Percentiles rank a stretch among this genome's conserved stretches.
phyloP scores from a whole-genome alignment of 441 rosid genomes.

The Euphorbia celastroides region DNA sequence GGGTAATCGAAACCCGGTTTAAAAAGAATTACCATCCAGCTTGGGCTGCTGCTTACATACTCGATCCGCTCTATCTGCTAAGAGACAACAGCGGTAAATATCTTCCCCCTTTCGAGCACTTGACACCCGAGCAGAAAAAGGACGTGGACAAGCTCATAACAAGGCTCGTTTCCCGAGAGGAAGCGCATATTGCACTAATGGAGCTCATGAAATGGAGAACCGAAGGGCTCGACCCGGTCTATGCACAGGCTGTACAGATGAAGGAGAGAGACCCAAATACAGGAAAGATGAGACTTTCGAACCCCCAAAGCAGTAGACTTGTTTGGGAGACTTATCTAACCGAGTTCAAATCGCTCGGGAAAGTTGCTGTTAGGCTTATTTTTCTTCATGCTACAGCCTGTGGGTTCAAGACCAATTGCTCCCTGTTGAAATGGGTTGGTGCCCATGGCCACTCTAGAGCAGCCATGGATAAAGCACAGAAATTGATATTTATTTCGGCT shows the following conservation, averaged over 20 bases:
- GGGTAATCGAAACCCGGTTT: conserved; percentile 77
- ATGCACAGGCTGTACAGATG: conserved; percentile 91
- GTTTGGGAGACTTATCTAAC: conserved; percentile 96
- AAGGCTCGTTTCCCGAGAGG: conserved; percentile 77
- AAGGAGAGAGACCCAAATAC: conserved; percentile 72
- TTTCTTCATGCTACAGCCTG: conserved; percentile 83
- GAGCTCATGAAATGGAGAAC: conserved; percentile 98
- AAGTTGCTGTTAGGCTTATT: conserved; percentile 85
- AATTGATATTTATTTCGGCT: conserved; percentile 79
- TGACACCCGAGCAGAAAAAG: conserved; percentile 80
- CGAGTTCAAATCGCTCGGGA: conserved; percentile 76
- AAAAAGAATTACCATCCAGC: conserved; percentile 91
- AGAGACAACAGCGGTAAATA: conserved; percentile 75
- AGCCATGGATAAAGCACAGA: conserved; percentile 75
- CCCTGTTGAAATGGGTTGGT: conserved; percentile 58
- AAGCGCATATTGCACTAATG: conserved; percentile 90
- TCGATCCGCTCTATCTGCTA: conserved; percentile 81
- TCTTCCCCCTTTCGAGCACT: conserved; percentile 86
- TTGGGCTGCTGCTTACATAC: conserved; percentile 89
- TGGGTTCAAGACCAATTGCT: conserved; percentile 69
- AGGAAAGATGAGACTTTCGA: conserved; percentile 81
- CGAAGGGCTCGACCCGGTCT: conserved; percentile 85
- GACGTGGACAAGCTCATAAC: conserved; percentile 90
- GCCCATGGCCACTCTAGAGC: conserved; percentile 50
- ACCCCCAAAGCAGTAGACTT: conserved; percentile 89